These are phyloP conservation scores for Senecio squalidus DNA, from an alignment of 140 eudicot species.

Conservation along the genomic window DNA sequence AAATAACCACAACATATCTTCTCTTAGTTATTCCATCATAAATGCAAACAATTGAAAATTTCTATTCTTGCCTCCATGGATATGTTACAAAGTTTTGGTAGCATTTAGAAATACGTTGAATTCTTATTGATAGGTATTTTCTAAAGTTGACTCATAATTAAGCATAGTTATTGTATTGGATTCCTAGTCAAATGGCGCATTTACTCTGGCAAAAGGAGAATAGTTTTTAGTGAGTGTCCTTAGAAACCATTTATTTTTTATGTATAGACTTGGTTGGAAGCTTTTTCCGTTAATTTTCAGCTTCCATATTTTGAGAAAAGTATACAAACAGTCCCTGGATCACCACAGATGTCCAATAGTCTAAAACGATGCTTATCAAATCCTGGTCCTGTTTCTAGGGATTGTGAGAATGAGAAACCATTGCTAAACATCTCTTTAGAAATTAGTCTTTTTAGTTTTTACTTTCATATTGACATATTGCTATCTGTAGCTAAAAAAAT, in stretches of 20 bases:
- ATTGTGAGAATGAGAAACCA: too few relatives aligned
- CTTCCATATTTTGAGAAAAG: too few relatives aligned
- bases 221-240: too few relatives aligned
- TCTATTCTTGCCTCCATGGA: neutral
- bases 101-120: neutral
- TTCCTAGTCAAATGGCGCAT: neutral
- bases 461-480: too few relatives aligned
- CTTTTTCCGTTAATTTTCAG: too few relatives aligned
- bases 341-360: too few relatives aligned
- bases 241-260: neutral
- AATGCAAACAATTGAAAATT: neutral
- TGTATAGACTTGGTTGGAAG: neutral
- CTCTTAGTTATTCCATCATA: neutral
- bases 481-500: too few relatives aligned
- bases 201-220: neutral
- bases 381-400: too few relatives aligned
- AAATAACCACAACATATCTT: neutral
- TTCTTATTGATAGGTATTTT: neutral
- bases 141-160: neutral
- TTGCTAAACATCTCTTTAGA: too few relatives aligned
- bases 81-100: neutral
- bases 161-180: neutral
- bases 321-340: too few relatives aligned
- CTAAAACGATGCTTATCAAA: too few relatives aligned
- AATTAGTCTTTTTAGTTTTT: too few relatives aligned